Base-by-base conservation (phyloP, 1,139 yeast genomes). In the Saccharomycopsis hybrid region DNA sequence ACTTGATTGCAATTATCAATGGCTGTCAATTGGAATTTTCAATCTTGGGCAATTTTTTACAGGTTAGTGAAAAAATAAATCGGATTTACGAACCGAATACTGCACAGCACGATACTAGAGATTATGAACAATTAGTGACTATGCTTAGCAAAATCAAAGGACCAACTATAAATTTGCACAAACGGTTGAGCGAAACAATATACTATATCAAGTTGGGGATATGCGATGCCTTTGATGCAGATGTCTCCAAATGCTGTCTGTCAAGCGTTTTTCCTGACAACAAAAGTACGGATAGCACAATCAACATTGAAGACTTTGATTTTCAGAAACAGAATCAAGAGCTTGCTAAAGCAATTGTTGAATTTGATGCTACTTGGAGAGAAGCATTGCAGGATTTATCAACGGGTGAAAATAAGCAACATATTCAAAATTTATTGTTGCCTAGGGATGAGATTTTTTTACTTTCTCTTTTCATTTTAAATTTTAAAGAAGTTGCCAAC, bases 371-470 rank as follows among this genome's bases (percentile, higher is more conserved):
- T 3, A 56, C 59, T 11, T 63, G 65, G 46, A 61, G 65, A 50
- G 59, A 60, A 31, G 69, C 68, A 45, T 52, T 69, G 41, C 54
- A 62, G 11, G 54, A 53, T 9, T 41, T 63, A n/a, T 57, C 50
- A 9, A 13, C 32, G 24, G 8, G 25, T 37, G 24, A 28, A 13
- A 29, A 24, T 25, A 30, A 61, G 40, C 38, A 57, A 0, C 57
- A 57, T 18, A 50, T 55, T 35, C 56, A 58, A 8, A 62, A 62
- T 44, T 55, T 66, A 35, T 57, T 73, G 2, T 62, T 69, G 44
- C 77, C 78, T 5, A 66, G 71, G 49, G 78, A 74, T 52, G 77
- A 74, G 56, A 67, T 72, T 63, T 75, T 75, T 54, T 57, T 75
- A 29, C 52, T 75, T 5, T 73, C 79, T 1, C 72, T 77, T 0